Evolutionary conservation across 495 filamentous ascomycete genomes (phyloP), one percentile per base, ranked within the genome.

Genomic region (Immersiella caudata): DNA sequence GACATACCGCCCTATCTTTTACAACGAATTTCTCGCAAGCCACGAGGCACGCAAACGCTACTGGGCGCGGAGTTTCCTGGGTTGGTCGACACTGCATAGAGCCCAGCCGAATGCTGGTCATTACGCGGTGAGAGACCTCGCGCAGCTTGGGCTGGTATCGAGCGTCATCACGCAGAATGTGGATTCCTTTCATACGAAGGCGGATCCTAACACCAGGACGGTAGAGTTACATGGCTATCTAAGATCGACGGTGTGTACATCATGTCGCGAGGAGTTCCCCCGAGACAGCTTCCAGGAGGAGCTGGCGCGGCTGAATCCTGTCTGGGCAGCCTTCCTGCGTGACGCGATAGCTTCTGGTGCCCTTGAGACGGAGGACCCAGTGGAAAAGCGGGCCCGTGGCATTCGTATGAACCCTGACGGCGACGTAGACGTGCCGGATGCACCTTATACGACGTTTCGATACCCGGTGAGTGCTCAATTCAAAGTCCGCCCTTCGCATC

Each of bases 161-260:
- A 87, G 81, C 29, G 91, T 97, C 29, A 87, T 99, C 69, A 99
- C 95, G 51, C 95, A 99, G 75, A 97, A 98, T 75, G 94, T 97
- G 25, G 95, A 99, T 76, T 97, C 93, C 6, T 95, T 97, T 75
- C 94, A 99, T 78, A 81, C 87, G 1, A 76, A 79, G 29, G 88
- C 91, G 7, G 94, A 97, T 76, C 92, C 94, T 3, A 74, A 84
- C 1, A 76, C 94, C 14, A 82, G 85, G 6, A 95, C 92, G 6
- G 77, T 94, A 18, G 95, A 98, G 77, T 82, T 99, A 54, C 95
- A 99, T 77, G 95, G 95, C 65, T 96, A 93, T 74, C 83, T 99
- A 51, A 84, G 93, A 70, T 87, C 89, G 20, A 84, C 94, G 33
- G 83, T 90, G 24, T 99, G 95, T 79, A 86, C 90, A n/a, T 91